phyloP scores from a whole-genome alignment of 2,329 filamentous ascomycete genomes.

The Penicillium sp. region DNA sequence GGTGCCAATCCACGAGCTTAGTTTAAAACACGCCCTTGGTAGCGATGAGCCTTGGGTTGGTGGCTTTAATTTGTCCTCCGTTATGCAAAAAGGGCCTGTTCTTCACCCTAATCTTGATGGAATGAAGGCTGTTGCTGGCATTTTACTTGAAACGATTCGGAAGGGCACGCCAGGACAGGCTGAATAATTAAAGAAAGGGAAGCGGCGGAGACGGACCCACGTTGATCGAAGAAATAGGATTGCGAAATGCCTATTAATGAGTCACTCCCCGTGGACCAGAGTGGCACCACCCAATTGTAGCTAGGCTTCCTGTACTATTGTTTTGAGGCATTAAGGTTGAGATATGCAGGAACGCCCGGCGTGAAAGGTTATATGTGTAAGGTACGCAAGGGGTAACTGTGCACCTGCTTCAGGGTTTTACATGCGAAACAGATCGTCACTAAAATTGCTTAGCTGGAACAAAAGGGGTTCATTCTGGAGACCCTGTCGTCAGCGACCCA shows the following conservation, averaged over 20 bases:
- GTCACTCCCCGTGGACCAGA: not conserved
- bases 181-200: not conserved
- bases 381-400: not conserved
- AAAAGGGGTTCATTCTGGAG: not conserved
- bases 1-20: slow-evolving; percentile 15
- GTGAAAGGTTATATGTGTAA: not conserved
- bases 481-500: not conserved
- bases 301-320: too few species aligned
- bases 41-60: slow-evolving; percentile 14
- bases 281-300: too few species aligned
- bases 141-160: not conserved
- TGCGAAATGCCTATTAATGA: not conserved
- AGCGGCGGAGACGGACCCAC: not conserved
- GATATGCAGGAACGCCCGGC: not conserved
- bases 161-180: not conserved
- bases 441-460: not conserved
- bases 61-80: slow-evolving; percentile 1
- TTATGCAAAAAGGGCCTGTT: not conserved
- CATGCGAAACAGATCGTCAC: not conserved
- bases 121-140: slow-evolving; percentile 13
- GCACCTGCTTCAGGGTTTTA: not conserved
- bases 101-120: slow-evolving; percentile 15
- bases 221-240: not conserved
- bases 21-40: slow-evolving; percentile 12
- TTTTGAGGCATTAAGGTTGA: not conserved